These are phyloP conservation scores for Magnolia sinica DNA, from an alignment of 164 flowering plant genomes.

Conservation along the genomic window DNA sequence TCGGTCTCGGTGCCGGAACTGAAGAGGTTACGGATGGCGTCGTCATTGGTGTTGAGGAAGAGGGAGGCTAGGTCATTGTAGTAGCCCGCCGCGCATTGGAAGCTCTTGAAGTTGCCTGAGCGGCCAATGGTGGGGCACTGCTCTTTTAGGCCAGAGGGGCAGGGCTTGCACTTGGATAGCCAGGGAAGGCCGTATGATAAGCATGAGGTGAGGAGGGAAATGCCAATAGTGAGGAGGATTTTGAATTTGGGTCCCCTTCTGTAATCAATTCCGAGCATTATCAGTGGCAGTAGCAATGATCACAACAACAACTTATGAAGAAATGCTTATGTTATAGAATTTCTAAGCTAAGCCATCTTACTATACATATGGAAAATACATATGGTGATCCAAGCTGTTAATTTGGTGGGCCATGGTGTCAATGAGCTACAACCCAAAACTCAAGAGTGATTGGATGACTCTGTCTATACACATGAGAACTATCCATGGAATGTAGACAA, in stretches of 20 bases:
- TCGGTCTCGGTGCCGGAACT: conserved; percentile 44
- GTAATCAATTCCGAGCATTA: conserved; percentile 18
- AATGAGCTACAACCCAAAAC: too few relatives aligned
- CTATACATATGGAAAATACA: neutral
- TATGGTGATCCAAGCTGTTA: too few relatives aligned
- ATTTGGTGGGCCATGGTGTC: too few relatives aligned
- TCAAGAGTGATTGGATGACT: too few relatives aligned
- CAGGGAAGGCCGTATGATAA: conserved; percentile 79
- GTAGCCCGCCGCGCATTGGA: conserved; percentile 73
- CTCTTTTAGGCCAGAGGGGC: conserved; percentile 47
- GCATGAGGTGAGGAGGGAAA: conserved; percentile 74
- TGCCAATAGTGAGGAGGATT: conserved; percentile 52
- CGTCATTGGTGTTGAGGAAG: conserved; percentile 83
- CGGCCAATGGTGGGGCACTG: conserved; percentile 71
- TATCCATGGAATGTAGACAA: too few relatives aligned
- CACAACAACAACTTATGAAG: neutral
- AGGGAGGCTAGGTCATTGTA: conserved; percentile 95
- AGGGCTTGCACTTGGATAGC: conserved; percentile 71
- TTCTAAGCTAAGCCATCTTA: too few relatives aligned
- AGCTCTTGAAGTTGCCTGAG: conserved; percentile 77
- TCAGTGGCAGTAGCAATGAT: neutral
- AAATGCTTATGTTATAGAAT: neutral
- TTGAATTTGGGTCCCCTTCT: conserved; percentile 70
- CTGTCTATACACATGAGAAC: too few relatives aligned
- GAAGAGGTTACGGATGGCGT: conserved; percentile 79